phyloP scores from a whole-genome alignment of 2,329 filamentous ascomycete genomes.

The Boeremia exigua region DNA sequence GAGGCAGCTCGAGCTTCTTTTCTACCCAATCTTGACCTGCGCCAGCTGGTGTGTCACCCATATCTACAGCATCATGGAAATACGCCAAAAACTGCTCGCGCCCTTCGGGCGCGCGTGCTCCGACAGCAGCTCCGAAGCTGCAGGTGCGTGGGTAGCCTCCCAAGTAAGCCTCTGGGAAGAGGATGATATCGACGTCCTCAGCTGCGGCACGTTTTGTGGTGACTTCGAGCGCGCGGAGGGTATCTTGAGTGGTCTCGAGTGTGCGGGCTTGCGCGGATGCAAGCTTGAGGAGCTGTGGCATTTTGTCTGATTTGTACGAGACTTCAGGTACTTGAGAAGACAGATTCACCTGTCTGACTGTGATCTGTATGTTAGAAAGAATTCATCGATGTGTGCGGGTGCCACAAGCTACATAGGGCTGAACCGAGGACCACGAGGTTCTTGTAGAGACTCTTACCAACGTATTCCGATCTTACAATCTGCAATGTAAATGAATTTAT shows the following conservation, averaged over 20 bases:
- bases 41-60: constrained; percentile 78
- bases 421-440: neutral
- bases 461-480: neutral
- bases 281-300: constrained; percentile 55
- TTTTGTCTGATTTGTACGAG: constrained; percentile 15
- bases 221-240: constrained; percentile 68
- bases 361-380: too few relatives aligned
- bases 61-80: constrained; percentile 78
- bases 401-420: neutral
- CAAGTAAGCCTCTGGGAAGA: constrained; percentile 91
- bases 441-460: neutral
- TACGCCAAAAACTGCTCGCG: constrained; percentile 84
- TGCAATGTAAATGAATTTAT: neutral
- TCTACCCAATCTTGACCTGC: constrained; percentile 76
- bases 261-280: constrained; percentile 58
- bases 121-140: constrained; percentile 76
- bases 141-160: constrained; percentile 89
- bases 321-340: too few relatives aligned
- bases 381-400: too few relatives aligned
- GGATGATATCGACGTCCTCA: constrained; percentile 69
- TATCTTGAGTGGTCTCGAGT: constrained; percentile 58
- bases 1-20: constrained; percentile 61
- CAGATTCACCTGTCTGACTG: too few relatives aligned
- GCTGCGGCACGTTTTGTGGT: constrained; percentile 70
- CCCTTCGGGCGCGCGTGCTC: constrained; percentile 70